Percentiles rank a stretch among this genome's conserved stretches.
phyloP scores from a whole-genome alignment of 495 filamentous ascomycete genomes.

The Terfezia boudieri region DNA sequence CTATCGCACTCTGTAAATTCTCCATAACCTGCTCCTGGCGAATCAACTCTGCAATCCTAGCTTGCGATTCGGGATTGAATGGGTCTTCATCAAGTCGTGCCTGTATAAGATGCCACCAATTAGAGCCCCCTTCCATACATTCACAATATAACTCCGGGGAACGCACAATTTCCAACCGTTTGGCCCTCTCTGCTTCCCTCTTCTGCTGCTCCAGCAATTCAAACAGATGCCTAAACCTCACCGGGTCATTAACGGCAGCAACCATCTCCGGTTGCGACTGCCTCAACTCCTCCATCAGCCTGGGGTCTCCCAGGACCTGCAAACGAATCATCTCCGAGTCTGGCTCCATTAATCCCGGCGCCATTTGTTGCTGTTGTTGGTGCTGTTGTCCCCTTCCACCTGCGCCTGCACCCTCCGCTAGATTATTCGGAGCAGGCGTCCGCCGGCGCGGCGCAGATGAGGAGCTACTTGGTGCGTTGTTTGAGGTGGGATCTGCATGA shows the following conservation, averaged over 20 bases:
- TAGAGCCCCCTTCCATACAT: not conserved
- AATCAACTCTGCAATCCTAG: conserved; percentile 91
- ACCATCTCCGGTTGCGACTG: conserved; percentile 52
- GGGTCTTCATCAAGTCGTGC: conserved; percentile 63
- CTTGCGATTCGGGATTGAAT: conserved; percentile 73
- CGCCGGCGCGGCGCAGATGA: not conserved
- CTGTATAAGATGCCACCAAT: not conserved
- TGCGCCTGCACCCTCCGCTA: conserved; percentile 11
- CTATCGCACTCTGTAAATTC: conserved; percentile 85
- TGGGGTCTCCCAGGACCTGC: conserved; percentile 60
- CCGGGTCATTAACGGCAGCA: conserved; percentile 52
- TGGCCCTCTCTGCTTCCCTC: conserved; percentile 43
- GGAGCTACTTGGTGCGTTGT: conserved; percentile 17
- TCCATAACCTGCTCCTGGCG: conserved; percentile 80
- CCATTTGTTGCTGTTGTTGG: conserved; percentile 16
- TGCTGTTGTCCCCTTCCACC: conserved; percentile 22
- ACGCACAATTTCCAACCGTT: conserved; percentile 46
- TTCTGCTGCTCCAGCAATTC: conserved; percentile 42
- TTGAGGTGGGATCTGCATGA: conserved; percentile 35
- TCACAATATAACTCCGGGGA: not conserved
- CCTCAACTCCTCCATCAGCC: conserved; percentile 41
- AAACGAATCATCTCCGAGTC: conserved; percentile 68
- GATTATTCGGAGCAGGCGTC: conserved; percentile 11
- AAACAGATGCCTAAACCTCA: conserved; percentile 48
- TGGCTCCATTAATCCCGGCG: conserved; percentile 21